Conservation (phyloP, 495 filamentous ascomycete genomes). For the Astrothelium subdiscretum region DNA sequence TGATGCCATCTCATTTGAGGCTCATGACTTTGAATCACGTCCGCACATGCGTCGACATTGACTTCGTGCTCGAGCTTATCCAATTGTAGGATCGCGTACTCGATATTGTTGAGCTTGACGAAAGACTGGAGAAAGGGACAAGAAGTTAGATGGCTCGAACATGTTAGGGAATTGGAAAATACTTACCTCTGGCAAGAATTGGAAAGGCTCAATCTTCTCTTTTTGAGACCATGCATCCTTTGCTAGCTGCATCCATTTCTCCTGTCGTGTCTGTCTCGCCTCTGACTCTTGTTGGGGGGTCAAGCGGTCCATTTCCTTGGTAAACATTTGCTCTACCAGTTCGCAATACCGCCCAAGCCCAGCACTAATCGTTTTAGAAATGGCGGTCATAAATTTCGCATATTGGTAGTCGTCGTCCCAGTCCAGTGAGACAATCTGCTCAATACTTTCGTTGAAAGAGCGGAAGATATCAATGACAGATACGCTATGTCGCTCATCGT, state of each 20-base stretch:
- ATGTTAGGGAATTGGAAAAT: neutral
- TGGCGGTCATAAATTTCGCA: slow-evolving; percentile 93
- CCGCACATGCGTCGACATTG: slow-evolving; percentile 88
- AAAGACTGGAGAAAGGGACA: slow-evolving; percentile 50
- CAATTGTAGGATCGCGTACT: slow-evolving; percentile 79
- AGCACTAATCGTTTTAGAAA: slow-evolving; percentile 74
- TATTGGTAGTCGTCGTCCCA: slow-evolving; percentile 92
- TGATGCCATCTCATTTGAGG: slow-evolving; percentile 40
- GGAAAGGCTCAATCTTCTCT: slow-evolving; percentile 93
- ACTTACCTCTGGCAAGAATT: slow-evolving; percentile 85
- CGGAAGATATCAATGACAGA: slow-evolving; percentile 91
- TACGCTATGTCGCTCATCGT: slow-evolving; percentile 82
- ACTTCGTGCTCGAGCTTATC: slow-evolving; percentile 82
- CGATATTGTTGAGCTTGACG: slow-evolving; percentile 95
- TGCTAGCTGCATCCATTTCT: slow-evolving; percentile 80
- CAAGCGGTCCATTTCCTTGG: slow-evolving; percentile 82
- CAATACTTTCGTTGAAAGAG: slow-evolving; percentile 79
- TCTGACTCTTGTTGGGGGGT: slow-evolving; percentile 78
- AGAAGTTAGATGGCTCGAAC: too few species aligned
- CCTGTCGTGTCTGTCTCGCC: slow-evolving; percentile 68
- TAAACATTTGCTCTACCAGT: slow-evolving; percentile 73
- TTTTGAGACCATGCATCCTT: slow-evolving; percentile 92
- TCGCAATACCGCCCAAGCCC: slow-evolving; percentile 89
- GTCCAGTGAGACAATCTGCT: slow-evolving; percentile 71
- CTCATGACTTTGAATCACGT: slow-evolving; percentile 56